Evolutionary conservation across 1,284 basidiomycete species (phyloP).

Genomic region (Leccinum fallax): DNA sequence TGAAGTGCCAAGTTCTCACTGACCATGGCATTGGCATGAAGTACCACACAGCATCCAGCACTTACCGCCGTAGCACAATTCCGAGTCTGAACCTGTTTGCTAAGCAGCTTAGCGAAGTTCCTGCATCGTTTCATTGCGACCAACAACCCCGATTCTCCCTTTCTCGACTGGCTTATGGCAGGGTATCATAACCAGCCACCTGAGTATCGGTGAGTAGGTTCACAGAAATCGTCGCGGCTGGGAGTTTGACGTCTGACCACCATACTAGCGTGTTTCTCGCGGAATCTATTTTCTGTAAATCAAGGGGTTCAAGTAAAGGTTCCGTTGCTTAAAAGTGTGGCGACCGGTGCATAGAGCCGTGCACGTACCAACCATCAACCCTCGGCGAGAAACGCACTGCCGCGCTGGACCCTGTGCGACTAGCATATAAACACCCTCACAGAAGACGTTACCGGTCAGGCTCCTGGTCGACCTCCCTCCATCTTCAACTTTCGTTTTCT

Average conservation of each 20-base stretch:
- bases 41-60: not conserved
- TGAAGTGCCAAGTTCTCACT: not conserved
- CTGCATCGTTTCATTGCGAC: not conserved
- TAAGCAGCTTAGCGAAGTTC: not conserved
- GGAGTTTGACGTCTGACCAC: not conserved
- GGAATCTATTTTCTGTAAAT: not conserved
- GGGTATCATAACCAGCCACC: not conserved
- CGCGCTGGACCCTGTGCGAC: not conserved
- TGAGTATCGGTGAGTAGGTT: not conserved
- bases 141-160: not conserved
- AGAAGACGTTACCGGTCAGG: slow-evolving; percentile 3
- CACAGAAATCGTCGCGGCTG: not conserved
- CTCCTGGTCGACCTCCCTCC: slow-evolving; percentile 27
- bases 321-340: not conserved
- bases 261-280: not conserved
- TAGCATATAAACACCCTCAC: slow-evolving; percentile 11
- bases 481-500: slow-evolving; percentile 10
- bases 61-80: not conserved
- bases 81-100: not conserved
- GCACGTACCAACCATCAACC: slow-evolving; percentile 6
- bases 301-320: not conserved
- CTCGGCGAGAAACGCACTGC: not conserved
- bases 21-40: not conserved
- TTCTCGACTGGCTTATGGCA: not conserved
- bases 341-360: not conserved